Percentiles rank a stretch among this genome's conserved stretches.
phyloP scores from a whole-genome alignment of 345 rosid species.

The Gossypium rotundifolium region DNA sequence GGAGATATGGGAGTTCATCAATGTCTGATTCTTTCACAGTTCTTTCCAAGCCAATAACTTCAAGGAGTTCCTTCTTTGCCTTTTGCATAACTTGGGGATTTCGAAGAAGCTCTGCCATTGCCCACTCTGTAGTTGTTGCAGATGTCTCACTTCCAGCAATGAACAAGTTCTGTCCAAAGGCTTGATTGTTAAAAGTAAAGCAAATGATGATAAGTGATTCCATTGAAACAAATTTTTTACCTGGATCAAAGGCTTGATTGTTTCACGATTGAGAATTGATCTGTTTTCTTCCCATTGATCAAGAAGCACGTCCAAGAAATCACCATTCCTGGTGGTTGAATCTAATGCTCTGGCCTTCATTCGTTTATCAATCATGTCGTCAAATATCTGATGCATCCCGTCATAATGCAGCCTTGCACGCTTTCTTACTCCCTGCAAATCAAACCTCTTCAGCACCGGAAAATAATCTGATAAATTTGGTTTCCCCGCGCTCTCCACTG shows the following conservation, averaged over 20 bases:
- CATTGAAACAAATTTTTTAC: background rate
- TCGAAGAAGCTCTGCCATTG: slow-evolving; percentile 9
- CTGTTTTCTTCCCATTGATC: slow-evolving; percentile 22
- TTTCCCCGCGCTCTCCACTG: slow-evolving; percentile 33
- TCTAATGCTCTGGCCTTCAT: slow-evolving; percentile 10
- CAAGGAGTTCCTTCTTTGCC: slow-evolving; percentile 4
- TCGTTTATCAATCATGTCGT: slow-evolving; percentile 26
- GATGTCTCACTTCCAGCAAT: slow-evolving; percentile 19
- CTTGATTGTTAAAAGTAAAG: background rate
- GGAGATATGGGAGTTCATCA: slow-evolving; percentile 5
- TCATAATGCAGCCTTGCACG: slow-evolving; percentile 12
- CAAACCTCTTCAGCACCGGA: slow-evolving; percentile 27
- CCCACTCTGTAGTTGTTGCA: slow-evolving; percentile 11
- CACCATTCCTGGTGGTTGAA: slow-evolving; percentile 8
- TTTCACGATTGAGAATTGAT: slow-evolving; percentile 16
- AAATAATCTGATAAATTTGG: slow-evolving; percentile 35
- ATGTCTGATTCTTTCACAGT: slow-evolving; percentile 7
- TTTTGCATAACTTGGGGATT: slow-evolving; percentile 1
- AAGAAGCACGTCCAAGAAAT: slow-evolving; percentile 39
- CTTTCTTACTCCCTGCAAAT: slow-evolving; percentile 28
- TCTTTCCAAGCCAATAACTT: slow-evolving; percentile 5
- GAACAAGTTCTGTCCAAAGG: slow-evolving; percentile 4
- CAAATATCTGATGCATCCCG: slow-evolving; percentile 27
- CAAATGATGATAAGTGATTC: too few species aligned
- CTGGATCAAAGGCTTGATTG: slow-evolving; percentile 27